phyloP scores from a whole-genome alignment of 768 basidiomycete genomes.

The Candolleomyces aberdarensis region DNA sequence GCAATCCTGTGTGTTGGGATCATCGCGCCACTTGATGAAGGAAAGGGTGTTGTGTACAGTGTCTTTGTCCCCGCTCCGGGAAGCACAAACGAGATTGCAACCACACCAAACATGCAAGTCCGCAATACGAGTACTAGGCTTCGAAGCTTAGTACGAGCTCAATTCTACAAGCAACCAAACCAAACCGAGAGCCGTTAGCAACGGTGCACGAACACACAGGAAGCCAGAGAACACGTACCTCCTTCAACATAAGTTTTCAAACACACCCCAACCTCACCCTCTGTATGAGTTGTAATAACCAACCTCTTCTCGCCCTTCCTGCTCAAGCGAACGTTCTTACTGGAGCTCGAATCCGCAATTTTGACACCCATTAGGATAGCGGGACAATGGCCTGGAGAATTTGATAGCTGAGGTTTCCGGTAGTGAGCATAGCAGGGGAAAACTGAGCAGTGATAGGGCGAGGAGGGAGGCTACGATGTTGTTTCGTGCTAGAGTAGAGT shows the following conservation, averaged over 20 bases:
- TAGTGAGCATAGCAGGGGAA: neutral
- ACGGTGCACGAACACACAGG: neutral
- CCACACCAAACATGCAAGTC: constrained; percentile 92
- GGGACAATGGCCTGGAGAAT: constrained; percentile 70
- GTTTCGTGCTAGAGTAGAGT: constrained; percentile 60
- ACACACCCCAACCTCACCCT: constrained; percentile 95
- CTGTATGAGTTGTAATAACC: constrained; percentile 87
- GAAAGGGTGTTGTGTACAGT: no score
- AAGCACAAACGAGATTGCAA: no score
- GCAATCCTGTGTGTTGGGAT: no score
- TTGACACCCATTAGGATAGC: constrained; percentile 78
- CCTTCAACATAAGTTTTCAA: constrained; percentile 77
- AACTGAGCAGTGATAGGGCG: neutral
- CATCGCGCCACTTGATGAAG: no score
- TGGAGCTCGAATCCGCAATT: constrained; percentile 94
- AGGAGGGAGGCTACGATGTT: constrained; percentile 56
- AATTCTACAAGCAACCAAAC: constrained; percentile 34
- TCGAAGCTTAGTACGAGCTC: constrained; percentile 41
- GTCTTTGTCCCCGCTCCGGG: no score
- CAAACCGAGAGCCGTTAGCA: no score
- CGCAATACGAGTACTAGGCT: constrained; percentile 63
- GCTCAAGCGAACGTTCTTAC: no score
- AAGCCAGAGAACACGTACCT: constrained; percentile 45
- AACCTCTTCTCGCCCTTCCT: constrained; percentile 83
- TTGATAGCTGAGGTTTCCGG: constrained; percentile 51